Evolutionary conservation across 768 basidiomycete species (phyloP), one percentile per base, ranked within the genome.

Genomic region (Boletus sp.): DNA sequence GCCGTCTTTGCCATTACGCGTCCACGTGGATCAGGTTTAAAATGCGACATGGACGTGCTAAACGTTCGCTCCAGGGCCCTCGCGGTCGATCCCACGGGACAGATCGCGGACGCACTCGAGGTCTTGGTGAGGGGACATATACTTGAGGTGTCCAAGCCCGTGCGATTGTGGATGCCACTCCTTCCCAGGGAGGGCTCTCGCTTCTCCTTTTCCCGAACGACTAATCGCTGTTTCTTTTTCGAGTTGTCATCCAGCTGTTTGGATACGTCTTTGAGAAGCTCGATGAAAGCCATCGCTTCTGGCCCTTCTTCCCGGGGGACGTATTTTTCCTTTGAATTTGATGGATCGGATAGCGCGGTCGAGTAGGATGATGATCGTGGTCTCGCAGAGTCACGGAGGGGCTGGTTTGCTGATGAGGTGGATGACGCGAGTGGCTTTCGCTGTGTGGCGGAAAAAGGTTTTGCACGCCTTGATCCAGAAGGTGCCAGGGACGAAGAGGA

Each of bases 221-320:
- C 59, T 18, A 50, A 20, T 14, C 52, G 58, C 46, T 73, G 65
- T 54, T 71, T 71, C 55, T 62, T 67, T 42, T 50, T 50, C 11
- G 70, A 56, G 45, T 73, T 69, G 35, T 58, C 56, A 29, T 71
- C 70, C 17, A 69, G 18, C n/a, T 64, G 52, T 28, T 41, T 62
- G 33, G 61, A 63, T 8, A 61, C 58, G n/a, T 67, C 58, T 30
- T 59, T 59, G 42, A 71, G 67, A 17, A 71, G 65, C 7, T 64
- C 57, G 12, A 69, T 47, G 50, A 70, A 71, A 15, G 50, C 33
- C 7, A 35, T 18, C 12, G 69, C 63, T 32, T 69, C 65, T n/a
- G 67, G 65, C n/a, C 65, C 63, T 9, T 61, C 46, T 37, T 67
- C 69, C 8, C 35, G 50, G 2, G 52, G 54, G n/a, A 39, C 30